Conservation (phyloP, 2,329 filamentous ascomycete species). For the Penicillium sp. region DNA sequence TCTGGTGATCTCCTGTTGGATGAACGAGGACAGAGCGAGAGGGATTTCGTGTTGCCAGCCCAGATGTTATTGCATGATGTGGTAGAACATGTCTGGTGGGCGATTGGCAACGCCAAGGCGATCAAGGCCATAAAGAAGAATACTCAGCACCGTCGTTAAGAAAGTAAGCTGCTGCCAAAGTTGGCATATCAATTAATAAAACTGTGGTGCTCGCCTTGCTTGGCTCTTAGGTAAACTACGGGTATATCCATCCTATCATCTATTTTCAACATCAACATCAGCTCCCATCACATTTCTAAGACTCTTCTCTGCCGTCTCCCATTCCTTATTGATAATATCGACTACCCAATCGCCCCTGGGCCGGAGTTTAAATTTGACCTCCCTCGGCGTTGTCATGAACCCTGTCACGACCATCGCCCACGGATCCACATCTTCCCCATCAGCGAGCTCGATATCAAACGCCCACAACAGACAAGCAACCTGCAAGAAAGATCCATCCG, state of each 20-base stretch:
- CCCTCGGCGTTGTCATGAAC: conserved; percentile 24
- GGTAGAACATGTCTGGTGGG: too few relatives aligned
- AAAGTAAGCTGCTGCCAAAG: too few relatives aligned
- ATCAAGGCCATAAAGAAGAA: too few relatives aligned
- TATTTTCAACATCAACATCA: conserved; percentile 14
- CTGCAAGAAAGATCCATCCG: conserved; percentile 23
- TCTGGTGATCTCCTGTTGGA: too few relatives aligned
- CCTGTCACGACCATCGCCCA: conserved; percentile 24
- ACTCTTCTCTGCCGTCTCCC: conserved; percentile 16
- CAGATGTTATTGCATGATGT: too few relatives aligned
- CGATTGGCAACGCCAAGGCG: too few relatives aligned
- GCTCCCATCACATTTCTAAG: conserved; percentile 18
- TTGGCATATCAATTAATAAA: too few relatives aligned
- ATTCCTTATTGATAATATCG: conserved; percentile 16
- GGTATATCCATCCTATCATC: neutral
- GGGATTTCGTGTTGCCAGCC: too few relatives aligned
- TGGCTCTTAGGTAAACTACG: too few relatives aligned
- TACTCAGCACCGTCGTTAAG: too few relatives aligned
- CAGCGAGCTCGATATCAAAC: conserved; percentile 18
- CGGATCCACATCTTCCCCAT: conserved; percentile 19
- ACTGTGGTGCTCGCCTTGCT: too few relatives aligned
- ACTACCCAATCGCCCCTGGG: conserved; percentile 19
- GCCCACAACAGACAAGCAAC: conserved; percentile 24
- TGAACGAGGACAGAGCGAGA: too few relatives aligned
- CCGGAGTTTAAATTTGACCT: conserved; percentile 18